Conservation (phyloP, 345 rosid genomes). For the Camelina laxa region DNA sequence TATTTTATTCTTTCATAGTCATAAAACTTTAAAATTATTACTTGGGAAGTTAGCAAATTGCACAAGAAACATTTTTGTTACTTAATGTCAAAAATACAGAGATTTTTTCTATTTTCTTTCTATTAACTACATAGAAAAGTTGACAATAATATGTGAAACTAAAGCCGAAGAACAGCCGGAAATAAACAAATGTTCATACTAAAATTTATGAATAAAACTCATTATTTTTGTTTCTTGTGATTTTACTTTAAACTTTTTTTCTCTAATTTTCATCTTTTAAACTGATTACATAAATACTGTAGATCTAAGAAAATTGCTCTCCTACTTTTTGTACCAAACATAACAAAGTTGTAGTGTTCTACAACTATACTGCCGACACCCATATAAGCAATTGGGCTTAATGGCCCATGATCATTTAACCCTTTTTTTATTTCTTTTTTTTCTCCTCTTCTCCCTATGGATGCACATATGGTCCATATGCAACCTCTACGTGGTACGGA, state of each 20-base stretch:
- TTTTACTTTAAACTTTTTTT: too few relatives aligned
- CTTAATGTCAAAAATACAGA: not conserved
- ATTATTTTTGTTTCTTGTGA: not conserved
- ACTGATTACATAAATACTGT: not conserved
- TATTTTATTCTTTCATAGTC: conserved; percentile 33
- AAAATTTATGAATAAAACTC: not conserved
- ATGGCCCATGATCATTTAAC: not conserved
- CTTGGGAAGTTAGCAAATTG: not conserved
- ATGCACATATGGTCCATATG: too few relatives aligned
- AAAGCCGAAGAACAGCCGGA: not conserved
- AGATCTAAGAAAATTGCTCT: not conserved
- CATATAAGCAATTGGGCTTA: not conserved
- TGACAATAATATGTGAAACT: not conserved
- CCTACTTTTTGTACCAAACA: not conserved
- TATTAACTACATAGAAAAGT: not conserved
- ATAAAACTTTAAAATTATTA: not conserved
- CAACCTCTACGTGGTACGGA: too few relatives aligned
- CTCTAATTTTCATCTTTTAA: too few relatives aligned
- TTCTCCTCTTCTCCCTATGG: not conserved
- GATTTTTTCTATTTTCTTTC: too few relatives aligned
- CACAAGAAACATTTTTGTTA: too few relatives aligned
- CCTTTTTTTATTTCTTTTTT: not conserved
- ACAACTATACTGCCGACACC: not conserved
- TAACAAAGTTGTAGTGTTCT: too few relatives aligned
- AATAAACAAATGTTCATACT: not conserved